Evolutionary conservation across 2,329 filamentous ascomycete genomes (phyloP).

Genomic region (Hymenoscyphus repandus): DNA sequence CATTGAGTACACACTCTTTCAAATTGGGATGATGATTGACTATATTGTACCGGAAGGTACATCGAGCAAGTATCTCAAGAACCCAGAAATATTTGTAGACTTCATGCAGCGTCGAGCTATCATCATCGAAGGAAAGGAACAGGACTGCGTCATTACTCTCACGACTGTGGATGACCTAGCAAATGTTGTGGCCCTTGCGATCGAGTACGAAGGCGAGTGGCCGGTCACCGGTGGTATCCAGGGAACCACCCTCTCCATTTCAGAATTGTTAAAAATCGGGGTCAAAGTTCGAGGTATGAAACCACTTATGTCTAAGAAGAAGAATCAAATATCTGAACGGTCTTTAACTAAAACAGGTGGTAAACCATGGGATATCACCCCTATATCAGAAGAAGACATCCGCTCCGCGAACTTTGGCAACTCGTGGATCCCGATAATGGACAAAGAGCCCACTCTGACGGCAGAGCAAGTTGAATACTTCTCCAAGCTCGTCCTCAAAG

Average conservation of each 20-base stretch:
- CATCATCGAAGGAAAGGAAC: too few relatives aligned
- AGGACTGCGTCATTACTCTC: too few relatives aligned
- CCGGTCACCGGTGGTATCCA: constrained; percentile 35
- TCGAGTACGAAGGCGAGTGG: constrained; percentile 39
- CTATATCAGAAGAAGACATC: constrained; percentile 14
- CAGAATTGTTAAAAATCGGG: constrained; percentile 25
- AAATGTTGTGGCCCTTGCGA: constrained; percentile 32
- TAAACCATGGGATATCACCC: constrained; percentile 12
- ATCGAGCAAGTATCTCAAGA: constrained; percentile 30
- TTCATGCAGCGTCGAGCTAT: too few relatives aligned
- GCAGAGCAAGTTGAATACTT: constrained; percentile 24
- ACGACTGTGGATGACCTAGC: constrained; percentile 35
- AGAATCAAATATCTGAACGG: constrained; percentile 12
- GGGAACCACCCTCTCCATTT: constrained; percentile 30
- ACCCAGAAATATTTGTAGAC: constrained; percentile 27
- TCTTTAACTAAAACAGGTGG: constrained; percentile 4
- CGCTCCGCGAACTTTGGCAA: constrained; percentile 9
- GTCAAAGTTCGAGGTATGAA: too few relatives aligned
- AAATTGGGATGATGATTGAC: constrained; percentile 41
- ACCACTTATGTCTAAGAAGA: too few relatives aligned
- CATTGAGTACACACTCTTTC: constrained; percentile 42
- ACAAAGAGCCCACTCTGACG: constrained; percentile 29
- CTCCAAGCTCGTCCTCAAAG: constrained; percentile 28
- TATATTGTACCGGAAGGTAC: constrained; percentile 39
- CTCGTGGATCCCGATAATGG: constrained; percentile 31